Percentiles rank a stretch among this genome's conserved stretches.
Evolutionary conservation across 2,329 filamentous ascomycete species (phyloP).

Genomic region (Cytospora leucostoma): DNA sequence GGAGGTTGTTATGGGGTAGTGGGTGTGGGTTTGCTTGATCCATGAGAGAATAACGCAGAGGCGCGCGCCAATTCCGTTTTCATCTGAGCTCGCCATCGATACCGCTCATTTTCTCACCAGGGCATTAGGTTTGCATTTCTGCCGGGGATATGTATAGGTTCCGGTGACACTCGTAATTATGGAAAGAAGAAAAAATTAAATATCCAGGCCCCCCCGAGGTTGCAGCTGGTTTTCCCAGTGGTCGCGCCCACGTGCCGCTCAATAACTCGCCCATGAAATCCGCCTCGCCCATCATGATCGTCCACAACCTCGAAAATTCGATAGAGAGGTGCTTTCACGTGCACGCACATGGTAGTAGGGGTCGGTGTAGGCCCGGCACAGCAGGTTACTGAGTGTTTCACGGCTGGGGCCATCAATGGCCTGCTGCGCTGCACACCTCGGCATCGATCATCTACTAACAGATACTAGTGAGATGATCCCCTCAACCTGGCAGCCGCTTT

Average conservation of each 20-base stretch:
- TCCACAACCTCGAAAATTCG: neutral
- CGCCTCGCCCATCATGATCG: neutral
- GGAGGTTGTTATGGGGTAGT: neutral
- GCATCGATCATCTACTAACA: neutral
- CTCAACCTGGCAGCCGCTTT: neutral
- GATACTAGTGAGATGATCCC: neutral
- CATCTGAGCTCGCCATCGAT: neutral
- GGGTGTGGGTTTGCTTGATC: neutral
- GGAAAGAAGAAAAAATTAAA: neutral
- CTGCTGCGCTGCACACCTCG: neutral
- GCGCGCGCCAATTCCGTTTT: neutral
- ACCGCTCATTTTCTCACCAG: neutral
- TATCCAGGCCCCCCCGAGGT: neutral
- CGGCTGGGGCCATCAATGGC: neutral
- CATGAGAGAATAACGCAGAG: neutral
- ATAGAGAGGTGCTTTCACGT: neutral
- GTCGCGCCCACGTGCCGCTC: neutral
- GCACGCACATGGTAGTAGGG: neutral
- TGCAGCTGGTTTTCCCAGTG: neutral
- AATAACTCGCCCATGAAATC: neutral
- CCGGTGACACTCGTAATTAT: neutral
- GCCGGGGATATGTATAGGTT: neutral
- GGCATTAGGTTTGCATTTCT: neutral
- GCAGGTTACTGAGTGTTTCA: neutral
- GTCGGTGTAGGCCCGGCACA: neutral